Evolutionary conservation across 2,329 filamentous ascomycete species (phyloP), one percentile per base, ranked within the genome.

Genomic region (Sporothrix pseudoabietina): DNA sequence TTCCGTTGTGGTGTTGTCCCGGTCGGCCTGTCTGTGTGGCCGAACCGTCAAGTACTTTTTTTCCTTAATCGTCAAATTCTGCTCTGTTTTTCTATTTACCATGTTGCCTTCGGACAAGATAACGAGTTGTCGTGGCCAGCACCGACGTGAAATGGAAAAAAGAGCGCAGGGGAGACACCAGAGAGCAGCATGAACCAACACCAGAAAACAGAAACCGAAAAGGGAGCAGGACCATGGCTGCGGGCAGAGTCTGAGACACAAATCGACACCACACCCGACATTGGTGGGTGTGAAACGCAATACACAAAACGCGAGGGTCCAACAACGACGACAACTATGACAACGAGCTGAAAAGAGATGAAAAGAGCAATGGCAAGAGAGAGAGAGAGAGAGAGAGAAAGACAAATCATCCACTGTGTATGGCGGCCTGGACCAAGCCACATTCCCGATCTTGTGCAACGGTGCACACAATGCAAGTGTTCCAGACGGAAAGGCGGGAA

Each of bases 281-380:
- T 22, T 41, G 19, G 19, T 14, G 19, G 22, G 59, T 44, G 35
- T 65, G 59, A 65, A 65, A 65, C 59, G 30, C 59, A 44, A n/a
- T 30, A 44, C 35, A 35, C 59, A 65, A 41, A 65, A 65, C 59
- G 59, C 59, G 59, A 65, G 32, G 59, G 35, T 44, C 59, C 32
- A 41, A 22, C 59, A n/a, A 59, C 16, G 30, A 41, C 5, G 59
- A 65, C n/a, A n/a, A 65, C 4, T n/a, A 65, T 10, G 59, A 65
- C n/a, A n/a, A 65, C 10, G 35, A 65, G 10, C 59, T 44, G 19
- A 44, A 65, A 26, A 65, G 35, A 44, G 35, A 35, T 44, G 35
- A 26, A 22, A 39, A 63, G 32, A 26, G n/a, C 26, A 30, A 9
- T 12, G 22, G 19, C n/a, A 12, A 39, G 57, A 39, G 16, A 39